Evolutionary conservation across 2,329 filamentous ascomycete genomes (phyloP), one percentile per base, ranked within the genome.

Genomic region (Pyrenochaeta sp.): DNA sequence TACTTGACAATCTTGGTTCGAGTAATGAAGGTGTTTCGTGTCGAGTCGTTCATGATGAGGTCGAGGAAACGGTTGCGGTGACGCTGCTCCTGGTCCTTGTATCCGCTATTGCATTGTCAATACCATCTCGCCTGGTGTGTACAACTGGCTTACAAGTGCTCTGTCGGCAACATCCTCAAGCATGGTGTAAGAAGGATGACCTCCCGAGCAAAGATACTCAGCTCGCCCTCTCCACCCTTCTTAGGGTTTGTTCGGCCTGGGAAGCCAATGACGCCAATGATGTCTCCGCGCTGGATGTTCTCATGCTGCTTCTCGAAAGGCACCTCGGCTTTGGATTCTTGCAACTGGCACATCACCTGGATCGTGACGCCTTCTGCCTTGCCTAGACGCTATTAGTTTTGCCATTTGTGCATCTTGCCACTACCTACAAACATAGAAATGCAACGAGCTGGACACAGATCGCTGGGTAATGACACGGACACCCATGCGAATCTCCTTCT

Each of bases 51-150:
- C 89, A 98, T 96, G 78, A 99, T 95, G 67, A 99, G 82, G 77
- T 99, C 95, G 46, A 99, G 87, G 77, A 97, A 96, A 55, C 94
- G 87, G 81, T 97, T 91, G 68, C 96, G 90, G 84, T 92, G 93
- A 56, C 95, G 87, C 78, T 93, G 90, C 79, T 99, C 95, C 73
- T 92, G 87, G 75, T 98, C 93, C 83, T 96, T 94, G 83, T 98
- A 92, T 58, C 94, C 94, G 75, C 92, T 97, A 49, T 62, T 32
- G 20, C 56, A n/a, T 2, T 48, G 49, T 62, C 18, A 56, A 44
- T 41, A 30, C 39, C 29, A 23, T 45, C 14, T 7, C 7, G 20
- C 15, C 18, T 23, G 9, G 11, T 23, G 1, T 7, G 17, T 3
- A 7, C 21, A 7, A 31, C 10, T 4, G 94, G 89, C 77, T 95